Percentiles rank a stretch among this genome's conserved stretches.
Evolutionary conservation across 345 rosid genomes (phyloP).

Genomic region (Eucalyptus sideroxylon): DNA sequence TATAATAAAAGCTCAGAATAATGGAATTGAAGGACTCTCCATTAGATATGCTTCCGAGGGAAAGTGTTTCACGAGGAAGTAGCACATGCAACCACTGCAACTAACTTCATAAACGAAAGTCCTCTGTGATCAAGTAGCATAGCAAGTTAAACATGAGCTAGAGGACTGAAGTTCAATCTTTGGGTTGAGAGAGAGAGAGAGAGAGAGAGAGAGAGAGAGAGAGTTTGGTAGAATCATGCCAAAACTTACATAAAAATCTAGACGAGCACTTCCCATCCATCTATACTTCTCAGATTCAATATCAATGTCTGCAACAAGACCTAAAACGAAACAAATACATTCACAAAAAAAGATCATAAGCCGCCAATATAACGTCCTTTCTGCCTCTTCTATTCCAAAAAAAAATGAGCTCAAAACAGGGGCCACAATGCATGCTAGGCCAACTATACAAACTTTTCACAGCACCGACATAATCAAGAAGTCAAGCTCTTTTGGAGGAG

Average conservation of each 20-base stretch:
- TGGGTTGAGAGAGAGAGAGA: background rate
- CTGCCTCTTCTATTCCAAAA: background rate
- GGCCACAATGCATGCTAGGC: background rate
- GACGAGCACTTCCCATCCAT: conserved; percentile 91
- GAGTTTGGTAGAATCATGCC: background rate
- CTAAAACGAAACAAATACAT: conserved; percentile 19
- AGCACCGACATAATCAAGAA: background rate
- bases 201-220: background rate
- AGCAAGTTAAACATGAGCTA: background rate
- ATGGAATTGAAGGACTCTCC: background rate
- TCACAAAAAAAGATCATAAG: background rate
- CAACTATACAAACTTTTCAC: background rate
- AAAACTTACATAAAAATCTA: conserved; percentile 73
- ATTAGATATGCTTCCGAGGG: background rate
- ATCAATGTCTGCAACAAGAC: conserved; percentile 92
- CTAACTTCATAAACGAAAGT: background rate
- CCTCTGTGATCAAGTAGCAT: background rate
- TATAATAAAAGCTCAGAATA: background rate
- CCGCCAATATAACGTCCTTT: background rate
- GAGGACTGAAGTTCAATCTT: background rate
- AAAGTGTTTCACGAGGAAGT: background rate
- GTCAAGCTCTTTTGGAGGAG: background rate
- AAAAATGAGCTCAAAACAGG: background rate
- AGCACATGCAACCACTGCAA: background rate
- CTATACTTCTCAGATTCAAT: conserved; percentile 90